These are phyloP conservation scores for Mycena kentingensis DNA, from an alignment of 768 basidiomycete species.

Conservation along the genomic window DNA sequence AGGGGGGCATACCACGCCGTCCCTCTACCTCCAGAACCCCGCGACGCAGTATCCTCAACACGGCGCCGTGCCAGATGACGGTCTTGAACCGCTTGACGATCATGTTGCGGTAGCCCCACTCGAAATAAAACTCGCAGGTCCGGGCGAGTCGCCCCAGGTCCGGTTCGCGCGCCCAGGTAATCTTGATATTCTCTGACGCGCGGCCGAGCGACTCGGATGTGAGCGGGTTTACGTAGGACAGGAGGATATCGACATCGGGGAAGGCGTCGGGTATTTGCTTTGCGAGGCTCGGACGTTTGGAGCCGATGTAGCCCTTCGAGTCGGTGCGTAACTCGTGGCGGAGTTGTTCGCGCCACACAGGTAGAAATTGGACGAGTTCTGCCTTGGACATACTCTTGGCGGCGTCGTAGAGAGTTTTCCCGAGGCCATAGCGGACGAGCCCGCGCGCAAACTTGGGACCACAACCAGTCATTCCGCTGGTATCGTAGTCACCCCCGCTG, in stretches of 20 bases:
- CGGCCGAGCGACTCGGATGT: slow-evolving; percentile 65
- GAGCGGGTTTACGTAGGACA: slow-evolving; percentile 77
- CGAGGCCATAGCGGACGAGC: slow-evolving; percentile 81
- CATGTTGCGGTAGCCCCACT: slow-evolving; percentile 85
- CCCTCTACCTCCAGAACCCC: slow-evolving; percentile 54
- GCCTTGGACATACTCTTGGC: slow-evolving; percentile 47
- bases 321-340: slow-evolving; percentile 70
- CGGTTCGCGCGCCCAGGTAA: slow-evolving; percentile 60
- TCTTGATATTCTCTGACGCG: slow-evolving; percentile 35
- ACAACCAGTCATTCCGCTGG: slow-evolving; percentile 66
- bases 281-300: slow-evolving; percentile 67
- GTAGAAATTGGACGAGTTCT: slow-evolving; percentile 55
- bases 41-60: slow-evolving; percentile 72
- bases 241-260: slow-evolving; percentile 71
- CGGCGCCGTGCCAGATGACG: slow-evolving; percentile 76
- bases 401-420: slow-evolving; percentile 67
- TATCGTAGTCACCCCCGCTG: slow-evolving; percentile 90
- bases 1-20: slow-evolving; percentile 17
- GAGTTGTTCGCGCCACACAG: slow-evolving; percentile 63
- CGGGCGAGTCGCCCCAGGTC: slow-evolving; percentile 71
- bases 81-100: slow-evolving; percentile 85
- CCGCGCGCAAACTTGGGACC: slow-evolving; percentile 74
- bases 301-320: slow-evolving; percentile 59
- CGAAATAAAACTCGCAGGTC: slow-evolving; percentile 85
- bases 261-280: slow-evolving; percentile 65